phyloP scores from a whole-genome alignment of 2,329 filamentous ascomycete genomes.

The Aspergillus fructus region DNA sequence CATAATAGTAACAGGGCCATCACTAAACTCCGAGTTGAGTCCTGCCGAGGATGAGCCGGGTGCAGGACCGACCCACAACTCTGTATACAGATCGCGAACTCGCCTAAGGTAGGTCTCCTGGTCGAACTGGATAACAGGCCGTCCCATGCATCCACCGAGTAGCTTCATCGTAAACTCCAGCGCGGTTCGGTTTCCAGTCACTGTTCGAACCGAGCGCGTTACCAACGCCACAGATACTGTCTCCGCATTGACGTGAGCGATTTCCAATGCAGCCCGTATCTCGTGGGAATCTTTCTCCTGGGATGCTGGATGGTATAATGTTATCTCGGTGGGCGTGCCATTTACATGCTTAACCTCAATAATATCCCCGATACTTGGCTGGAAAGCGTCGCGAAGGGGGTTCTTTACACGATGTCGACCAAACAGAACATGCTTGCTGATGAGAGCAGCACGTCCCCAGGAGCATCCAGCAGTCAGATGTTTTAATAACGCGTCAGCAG shows the following conservation, averaged over 20 bases:
- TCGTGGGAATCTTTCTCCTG: not conserved
- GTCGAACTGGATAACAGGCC: not conserved
- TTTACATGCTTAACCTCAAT: not conserved
- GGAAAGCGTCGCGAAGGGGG: not conserved
- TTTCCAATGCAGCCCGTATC: not conserved
- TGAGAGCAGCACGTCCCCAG: not conserved
- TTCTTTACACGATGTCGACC: not conserved
- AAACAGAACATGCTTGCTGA: not conserved
- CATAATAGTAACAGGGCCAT: not conserved
- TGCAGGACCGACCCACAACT: not conserved
- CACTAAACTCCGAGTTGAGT: not conserved
- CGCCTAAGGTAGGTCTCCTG: not conserved
- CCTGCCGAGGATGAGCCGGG: not conserved
- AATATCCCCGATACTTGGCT: not conserved
- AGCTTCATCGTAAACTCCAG: not conserved
- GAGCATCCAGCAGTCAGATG: not conserved
- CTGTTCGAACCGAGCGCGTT: not conserved
- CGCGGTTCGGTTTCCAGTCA: not conserved
- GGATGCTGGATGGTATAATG: not conserved
- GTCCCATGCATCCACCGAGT: not conserved
- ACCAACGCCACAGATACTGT: not conserved
- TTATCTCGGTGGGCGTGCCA: not conserved
- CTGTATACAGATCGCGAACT: not conserved
- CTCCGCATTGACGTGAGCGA: not conserved
- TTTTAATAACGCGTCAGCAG: not conserved